Evolutionary conservation across 2,329 filamentous ascomycete genomes (phyloP).

Genomic region (Cladosporium cucumerinum): DNA sequence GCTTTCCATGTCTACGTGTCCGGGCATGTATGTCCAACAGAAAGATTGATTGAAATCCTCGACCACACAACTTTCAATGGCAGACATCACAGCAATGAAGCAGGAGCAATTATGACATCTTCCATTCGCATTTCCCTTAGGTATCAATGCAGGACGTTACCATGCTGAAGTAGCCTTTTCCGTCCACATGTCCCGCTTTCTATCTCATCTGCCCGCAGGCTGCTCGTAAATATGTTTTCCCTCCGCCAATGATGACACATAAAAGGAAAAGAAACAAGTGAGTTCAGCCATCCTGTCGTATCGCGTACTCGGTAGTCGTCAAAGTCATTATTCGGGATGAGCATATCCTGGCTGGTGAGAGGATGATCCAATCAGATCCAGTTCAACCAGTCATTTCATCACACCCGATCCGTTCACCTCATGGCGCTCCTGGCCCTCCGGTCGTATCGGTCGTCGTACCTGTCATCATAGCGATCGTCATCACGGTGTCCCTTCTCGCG

Average conservation of each 20-base stretch:
- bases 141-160: background rate
- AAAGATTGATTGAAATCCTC: too few relatives aligned
- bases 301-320: background rate
- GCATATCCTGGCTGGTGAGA: background rate
- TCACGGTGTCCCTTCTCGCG: conserved; percentile 20
- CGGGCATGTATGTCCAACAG: too few relatives aligned
- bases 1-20: too few relatives aligned
- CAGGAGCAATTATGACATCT: background rate
- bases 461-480: conserved; percentile 7
- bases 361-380: background rate
- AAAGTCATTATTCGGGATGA: background rate
- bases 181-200: background rate
- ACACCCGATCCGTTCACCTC: background rate
- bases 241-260: background rate
- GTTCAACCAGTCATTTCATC: background rate
- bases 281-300: background rate
- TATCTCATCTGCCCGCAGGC: background rate
- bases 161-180: background rate
- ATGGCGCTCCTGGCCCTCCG: conserved; percentile 8
- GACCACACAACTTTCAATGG: too few relatives aligned
- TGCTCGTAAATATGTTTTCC: background rate
- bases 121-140: background rate
- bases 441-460: conserved; percentile 17
- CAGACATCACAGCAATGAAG: background rate
- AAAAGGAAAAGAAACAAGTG: background rate